Evolutionary conservation across 164 flowering plant species (phyloP).

Genomic region (Sedum album): DNA sequence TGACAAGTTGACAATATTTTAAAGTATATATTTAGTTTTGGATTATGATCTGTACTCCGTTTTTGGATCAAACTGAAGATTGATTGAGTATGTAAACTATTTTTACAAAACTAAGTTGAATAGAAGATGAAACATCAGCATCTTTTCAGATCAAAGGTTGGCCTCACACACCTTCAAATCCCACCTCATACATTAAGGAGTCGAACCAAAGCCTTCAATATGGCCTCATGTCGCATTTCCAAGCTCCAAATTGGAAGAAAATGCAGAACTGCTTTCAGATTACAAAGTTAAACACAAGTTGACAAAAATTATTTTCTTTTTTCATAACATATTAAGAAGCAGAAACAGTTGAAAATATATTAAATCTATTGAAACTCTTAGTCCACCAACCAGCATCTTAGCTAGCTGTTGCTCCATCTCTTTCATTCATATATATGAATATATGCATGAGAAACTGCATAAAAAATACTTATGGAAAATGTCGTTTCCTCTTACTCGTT

Average conservation of each 20-base stretch:
- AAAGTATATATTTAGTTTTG: too few relatives aligned
- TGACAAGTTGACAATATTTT: too few relatives aligned
- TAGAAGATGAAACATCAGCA: constrained; percentile 42
- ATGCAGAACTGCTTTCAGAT: neutral
- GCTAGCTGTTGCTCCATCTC: neutral
- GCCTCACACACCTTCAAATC: constrained; percentile 22
- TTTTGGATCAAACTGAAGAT: too few relatives aligned
- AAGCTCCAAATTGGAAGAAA: neutral
- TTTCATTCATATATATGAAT: neutral
- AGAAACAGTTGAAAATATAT: neutral
- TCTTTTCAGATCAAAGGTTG: constrained; percentile 40
- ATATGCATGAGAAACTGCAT: neutral
- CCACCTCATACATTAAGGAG: constrained; percentile 19
- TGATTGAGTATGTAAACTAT: too few relatives aligned
- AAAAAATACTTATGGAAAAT: neutral
- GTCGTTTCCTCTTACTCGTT: neutral
- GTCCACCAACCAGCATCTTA: neutral
- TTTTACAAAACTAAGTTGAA: too few relatives aligned
- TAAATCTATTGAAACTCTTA: neutral
- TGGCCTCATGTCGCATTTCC: constrained; percentile 18
- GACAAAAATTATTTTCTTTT: neutral
- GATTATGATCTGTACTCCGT: too few relatives aligned
- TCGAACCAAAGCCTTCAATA: constrained; percentile 32
- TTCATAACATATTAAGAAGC: neutral
- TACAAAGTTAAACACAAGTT: neutral